Conservation (phyloP, 2,329 filamentous ascomycete species). For the Ascochyta clinopodiicola region DNA sequence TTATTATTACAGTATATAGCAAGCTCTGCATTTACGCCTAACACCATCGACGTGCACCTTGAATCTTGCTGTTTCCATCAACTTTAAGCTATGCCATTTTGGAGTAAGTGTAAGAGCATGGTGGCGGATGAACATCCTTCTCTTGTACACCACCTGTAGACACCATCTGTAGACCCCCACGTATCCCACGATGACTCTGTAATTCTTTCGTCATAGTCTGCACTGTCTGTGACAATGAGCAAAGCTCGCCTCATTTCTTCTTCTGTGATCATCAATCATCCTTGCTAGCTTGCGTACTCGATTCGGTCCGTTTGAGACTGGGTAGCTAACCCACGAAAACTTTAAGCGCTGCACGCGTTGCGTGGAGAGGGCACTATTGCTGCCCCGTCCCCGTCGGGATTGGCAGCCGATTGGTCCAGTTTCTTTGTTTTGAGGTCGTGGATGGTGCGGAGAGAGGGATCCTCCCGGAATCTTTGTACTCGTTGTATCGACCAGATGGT, state of each 20-base stretch:
- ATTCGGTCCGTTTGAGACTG: conserved; percentile 10
- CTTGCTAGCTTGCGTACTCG: conserved; percentile 6
- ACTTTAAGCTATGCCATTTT: too few species aligned
- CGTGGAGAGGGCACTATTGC: background rate
- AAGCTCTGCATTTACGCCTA: too few species aligned
- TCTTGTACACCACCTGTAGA: background rate
- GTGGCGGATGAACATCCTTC: background rate
- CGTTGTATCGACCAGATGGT: too few species aligned
- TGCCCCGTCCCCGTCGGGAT: background rate
- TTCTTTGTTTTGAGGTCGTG: background rate
- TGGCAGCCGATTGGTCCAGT: background rate
- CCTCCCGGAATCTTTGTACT: background rate
- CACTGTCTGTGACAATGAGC: background rate
- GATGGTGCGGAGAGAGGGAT: background rate
- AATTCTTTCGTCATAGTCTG: background rate
- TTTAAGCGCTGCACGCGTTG: background rate
- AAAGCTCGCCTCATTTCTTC: background rate
- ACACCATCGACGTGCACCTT: too few species aligned
- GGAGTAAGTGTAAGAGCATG: too few species aligned
- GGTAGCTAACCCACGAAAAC: background rate
- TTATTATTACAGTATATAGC: too few species aligned
- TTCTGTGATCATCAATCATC: background rate
- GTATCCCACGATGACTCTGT: background rate
- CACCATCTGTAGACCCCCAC: background rate
- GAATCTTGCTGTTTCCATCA: too few species aligned